Conservation (phyloP, 2,329 filamentous ascomycete species). For the Phoma herbarum region DNA sequence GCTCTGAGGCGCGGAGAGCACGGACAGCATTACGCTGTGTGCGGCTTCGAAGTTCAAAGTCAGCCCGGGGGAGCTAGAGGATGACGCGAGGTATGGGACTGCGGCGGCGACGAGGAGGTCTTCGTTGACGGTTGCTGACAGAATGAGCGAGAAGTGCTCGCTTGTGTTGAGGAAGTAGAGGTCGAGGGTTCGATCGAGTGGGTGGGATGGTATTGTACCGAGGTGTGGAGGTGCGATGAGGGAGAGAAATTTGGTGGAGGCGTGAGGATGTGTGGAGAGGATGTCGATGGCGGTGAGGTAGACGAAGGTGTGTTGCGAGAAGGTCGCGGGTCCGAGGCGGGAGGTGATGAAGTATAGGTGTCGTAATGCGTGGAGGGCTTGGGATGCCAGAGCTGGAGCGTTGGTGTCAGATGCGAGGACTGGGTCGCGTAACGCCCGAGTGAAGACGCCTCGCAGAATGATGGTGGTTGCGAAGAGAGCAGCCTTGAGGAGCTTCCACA, state of each 20-base stretch:
- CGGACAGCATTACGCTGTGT: constrained; percentile 81
- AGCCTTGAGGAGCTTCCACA: constrained; percentile 80
- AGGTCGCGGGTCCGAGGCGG: constrained; percentile 74
- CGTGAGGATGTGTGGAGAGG: constrained; percentile 72
- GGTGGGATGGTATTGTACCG: constrained; percentile 67
- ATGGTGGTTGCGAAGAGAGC: constrained; percentile 79
- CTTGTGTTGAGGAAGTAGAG: constrained; percentile 88
- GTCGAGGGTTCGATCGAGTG: constrained; percentile 77
- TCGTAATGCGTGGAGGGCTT: constrained; percentile 76
- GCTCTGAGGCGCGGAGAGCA: constrained; percentile 82
- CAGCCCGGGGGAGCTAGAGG: constrained; percentile 62
- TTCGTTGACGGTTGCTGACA: constrained; percentile 74
- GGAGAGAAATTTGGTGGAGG: constrained; percentile 72
- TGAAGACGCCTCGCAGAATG: constrained; percentile 76
- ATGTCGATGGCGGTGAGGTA: constrained; percentile 85
- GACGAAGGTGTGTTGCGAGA: constrained; percentile 85
- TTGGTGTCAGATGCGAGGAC: constrained; percentile 63
- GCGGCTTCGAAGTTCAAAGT: constrained; percentile 86
- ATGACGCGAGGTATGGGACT: constrained; percentile 74
- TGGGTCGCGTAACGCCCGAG: constrained; percentile 68
- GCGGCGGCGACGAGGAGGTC: constrained; percentile 77
- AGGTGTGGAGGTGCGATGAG: constrained; percentile 66
- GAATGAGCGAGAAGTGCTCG: constrained; percentile 79
- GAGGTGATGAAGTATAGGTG: constrained; percentile 84
- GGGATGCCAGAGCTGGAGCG: constrained; percentile 73